phyloP scores from a whole-genome alignment of 2,329 filamentous ascomycete genomes.

The Didymella exigua region DNA sequence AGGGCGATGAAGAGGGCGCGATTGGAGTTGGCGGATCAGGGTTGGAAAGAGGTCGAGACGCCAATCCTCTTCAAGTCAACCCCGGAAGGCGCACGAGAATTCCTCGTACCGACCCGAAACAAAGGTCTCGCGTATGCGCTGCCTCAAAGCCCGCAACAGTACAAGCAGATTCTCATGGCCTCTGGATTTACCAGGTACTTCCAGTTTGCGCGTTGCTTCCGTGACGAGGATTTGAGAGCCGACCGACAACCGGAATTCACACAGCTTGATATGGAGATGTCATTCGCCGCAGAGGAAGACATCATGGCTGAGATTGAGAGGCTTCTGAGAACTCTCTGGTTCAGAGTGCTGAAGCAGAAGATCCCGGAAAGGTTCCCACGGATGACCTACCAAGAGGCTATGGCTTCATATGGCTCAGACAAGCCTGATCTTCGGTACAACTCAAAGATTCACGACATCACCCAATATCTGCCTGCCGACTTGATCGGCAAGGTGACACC shows the following conservation, averaged over 20 bases:
- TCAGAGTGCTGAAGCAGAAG: constrained; percentile 52
- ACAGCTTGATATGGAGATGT: constrained; percentile 94
- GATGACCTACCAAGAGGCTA: constrained; percentile 76
- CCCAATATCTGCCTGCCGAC: constrained; percentile 65
- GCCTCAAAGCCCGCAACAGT: constrained; percentile 96
- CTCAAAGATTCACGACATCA: constrained; percentile 69
- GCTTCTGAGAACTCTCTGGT: constrained; percentile 63
- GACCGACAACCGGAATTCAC: constrained; percentile 98
- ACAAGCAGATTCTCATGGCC: constrained; percentile 97
- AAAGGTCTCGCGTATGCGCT: constrained; percentile 83
- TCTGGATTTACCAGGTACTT: constrained; percentile 82
- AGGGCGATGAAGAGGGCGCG: constrained; percentile 61
- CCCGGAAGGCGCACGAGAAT: constrained; percentile 92
- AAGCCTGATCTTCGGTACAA: constrained; percentile 87
- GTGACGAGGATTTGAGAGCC: constrained; percentile 89
- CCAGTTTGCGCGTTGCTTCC: constrained; percentile 93
- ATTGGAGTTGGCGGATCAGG: constrained; percentile 58
- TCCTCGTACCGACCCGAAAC: constrained; percentile 84
- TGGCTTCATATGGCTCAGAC: constrained; percentile 82
- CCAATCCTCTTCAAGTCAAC: constrained; percentile 97
- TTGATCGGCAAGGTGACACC: constrained; percentile 78
- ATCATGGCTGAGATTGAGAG: constrained; percentile 67
- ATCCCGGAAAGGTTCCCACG: constrained; percentile 58
- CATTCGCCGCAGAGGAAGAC: constrained; percentile 74
- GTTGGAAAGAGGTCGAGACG: constrained; percentile 84